These are phyloP conservation scores for Colletotrichum lentis DNA, from an alignment of 2,329 filamentous ascomycete species.

Conservation along the genomic window DNA sequence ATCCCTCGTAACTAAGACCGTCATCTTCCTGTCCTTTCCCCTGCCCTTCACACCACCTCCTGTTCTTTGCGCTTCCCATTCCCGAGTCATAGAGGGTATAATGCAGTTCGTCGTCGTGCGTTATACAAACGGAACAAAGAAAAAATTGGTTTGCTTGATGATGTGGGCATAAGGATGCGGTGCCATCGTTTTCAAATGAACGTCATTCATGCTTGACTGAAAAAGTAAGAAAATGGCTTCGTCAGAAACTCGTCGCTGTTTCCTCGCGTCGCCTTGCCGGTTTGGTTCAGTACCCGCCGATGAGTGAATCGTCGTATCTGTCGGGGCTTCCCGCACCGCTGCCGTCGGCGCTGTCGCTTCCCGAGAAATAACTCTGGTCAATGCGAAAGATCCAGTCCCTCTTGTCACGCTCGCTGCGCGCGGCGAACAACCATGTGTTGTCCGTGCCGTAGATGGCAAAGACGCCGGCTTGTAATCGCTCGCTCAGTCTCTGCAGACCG, in stretches of 20 bases:
- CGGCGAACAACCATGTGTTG: constrained; percentile 95
- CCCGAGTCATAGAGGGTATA: constrained; percentile 37
- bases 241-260: constrained; percentile 8
- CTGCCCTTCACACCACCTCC: background rate
- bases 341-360: constrained; percentile 52
- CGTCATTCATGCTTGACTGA: constrained; percentile 21
- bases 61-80: constrained; percentile 2
- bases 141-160: constrained; percentile 22
- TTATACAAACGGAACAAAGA: constrained; percentile 37
- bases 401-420: constrained; percentile 88
- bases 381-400: constrained; percentile 97
- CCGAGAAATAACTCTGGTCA: constrained; percentile 76
- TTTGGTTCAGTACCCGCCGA: constrained; percentile 27
- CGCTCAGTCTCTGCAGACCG: constrained; percentile 63
- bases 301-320: constrained; percentile 34
- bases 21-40: background rate
- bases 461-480: constrained; percentile 73
- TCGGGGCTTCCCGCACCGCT: constrained; percentile 52
- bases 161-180: constrained; percentile 12
- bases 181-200: constrained; percentile 16
- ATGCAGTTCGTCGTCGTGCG: constrained; percentile 35
- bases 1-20: constrained; percentile 9
- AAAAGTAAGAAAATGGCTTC: constrained; percentile 7
- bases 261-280: background rate
- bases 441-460: constrained; percentile 95